Evolutionary conservation across 768 basidiomycete genomes (phyloP), one percentile per base, ranked within the genome.

Genomic region (Coprinopsis marcescibilis): DNA sequence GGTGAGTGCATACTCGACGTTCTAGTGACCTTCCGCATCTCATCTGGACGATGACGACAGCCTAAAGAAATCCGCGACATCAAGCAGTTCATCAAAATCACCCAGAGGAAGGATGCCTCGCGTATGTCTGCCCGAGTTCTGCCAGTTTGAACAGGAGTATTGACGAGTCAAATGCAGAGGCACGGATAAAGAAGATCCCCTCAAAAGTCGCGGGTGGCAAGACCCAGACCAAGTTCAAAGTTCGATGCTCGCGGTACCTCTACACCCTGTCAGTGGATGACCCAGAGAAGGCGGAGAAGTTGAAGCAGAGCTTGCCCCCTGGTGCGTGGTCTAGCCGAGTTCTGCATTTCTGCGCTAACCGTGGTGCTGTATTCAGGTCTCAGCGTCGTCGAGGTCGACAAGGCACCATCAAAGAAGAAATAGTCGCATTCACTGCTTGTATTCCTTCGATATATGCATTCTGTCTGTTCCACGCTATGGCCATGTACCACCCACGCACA

Each of bases 31-130:
- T n/a, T n/a, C n/a, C n/a, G n/a, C n/a, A n/a, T n/a, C n/a, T n/a
- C n/a, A n/a, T n/a, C n/a, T n/a, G n/a, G n/a, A n/a, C n/a, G n/a
- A n/a, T n/a, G n/a, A n/a, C n/a, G n/a, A n/a, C n/a, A n/a, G n/a
- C 93, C 95, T 51, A 93, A 96, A 75, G 89, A 97, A 82, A 84
- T 99, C 75, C 77, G 79, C 60, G 94, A 98, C 71, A 97, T 98
- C 80, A 99, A 98, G 77, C 78, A 89, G 70, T 97, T 98, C 76
- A 89, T 98, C 69, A 86, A 92, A 74, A 90, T 95, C 67, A 85
- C 94, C 46, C 83, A 85, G 76, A 83, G 95, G 74, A 95, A 92
- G 80, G 95, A 96, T 80, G 96, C 96, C 55, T 81, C 80, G 51
- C 83, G 95, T 96, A 63, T 68, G 94, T 85, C 39, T 5, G 19